Percentiles rank a stretch among this genome's conserved stretches.
Conservation (phyloP, 139 green algal genomes). For the Chlorella sp. region DNA sequence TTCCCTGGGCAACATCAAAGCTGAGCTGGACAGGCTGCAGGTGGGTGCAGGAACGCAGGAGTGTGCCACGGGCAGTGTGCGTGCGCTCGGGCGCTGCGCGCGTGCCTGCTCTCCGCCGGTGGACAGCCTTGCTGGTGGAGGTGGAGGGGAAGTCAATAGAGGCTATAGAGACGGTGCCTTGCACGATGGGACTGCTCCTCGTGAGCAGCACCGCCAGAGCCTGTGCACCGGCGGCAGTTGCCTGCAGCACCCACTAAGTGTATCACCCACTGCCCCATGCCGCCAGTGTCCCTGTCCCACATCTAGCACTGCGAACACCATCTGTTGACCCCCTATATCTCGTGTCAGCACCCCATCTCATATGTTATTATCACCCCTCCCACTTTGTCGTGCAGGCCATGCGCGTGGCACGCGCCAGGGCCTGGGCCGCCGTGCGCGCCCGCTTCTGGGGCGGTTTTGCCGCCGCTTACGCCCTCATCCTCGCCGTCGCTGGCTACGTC, state of each 20-base stretch:
- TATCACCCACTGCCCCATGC: neutral
- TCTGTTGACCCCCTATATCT: neutral
- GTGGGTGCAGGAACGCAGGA: neutral
- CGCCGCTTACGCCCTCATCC: neutral
- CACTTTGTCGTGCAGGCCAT: neutral
- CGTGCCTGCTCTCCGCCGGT: too few species aligned
- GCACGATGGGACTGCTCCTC: too few species aligned
- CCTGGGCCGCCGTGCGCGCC: neutral
- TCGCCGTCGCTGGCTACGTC: conserved; percentile 3
- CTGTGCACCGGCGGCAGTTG: neutral
- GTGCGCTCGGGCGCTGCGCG: neutral
- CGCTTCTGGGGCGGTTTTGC: conserved; percentile 24
- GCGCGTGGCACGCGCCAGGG: neutral
- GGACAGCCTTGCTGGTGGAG: too few species aligned
- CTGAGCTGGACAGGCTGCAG: conserved; percentile 28
- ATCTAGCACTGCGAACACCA: neutral
- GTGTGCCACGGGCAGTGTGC: neutral
- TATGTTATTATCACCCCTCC: too few species aligned
- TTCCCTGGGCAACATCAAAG: conserved; percentile 28
- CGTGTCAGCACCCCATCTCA: too few species aligned
- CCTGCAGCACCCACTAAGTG: neutral
- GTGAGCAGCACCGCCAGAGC: neutral
- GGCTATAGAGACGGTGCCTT: too few species aligned
- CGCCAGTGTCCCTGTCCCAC: too few species aligned
- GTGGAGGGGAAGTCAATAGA: too few species aligned